These are phyloP conservation scores for Saccharomyces hybrid DNA, from an alignment of 1,139 yeast genomes.

Conservation along the genomic window DNA sequence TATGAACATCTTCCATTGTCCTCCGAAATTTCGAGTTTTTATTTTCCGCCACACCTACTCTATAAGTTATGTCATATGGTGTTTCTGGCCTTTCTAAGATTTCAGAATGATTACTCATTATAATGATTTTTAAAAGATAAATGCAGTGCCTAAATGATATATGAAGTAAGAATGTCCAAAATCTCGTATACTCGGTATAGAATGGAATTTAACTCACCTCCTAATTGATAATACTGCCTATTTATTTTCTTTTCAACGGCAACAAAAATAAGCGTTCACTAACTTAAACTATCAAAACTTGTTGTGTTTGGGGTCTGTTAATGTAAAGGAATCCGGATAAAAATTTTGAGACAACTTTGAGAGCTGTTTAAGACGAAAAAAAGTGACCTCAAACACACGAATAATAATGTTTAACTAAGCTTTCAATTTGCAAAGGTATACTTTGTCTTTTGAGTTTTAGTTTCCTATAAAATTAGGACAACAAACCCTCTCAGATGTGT, in stretches of 20 bases:
- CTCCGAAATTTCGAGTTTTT: slow-evolving; percentile 72
- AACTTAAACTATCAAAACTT: neutral
- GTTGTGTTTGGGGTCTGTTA: neutral
- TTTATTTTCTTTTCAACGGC: neutral
- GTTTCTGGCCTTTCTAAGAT: neutral
- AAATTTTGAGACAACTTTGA: neutral
- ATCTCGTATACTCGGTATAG: neutral
- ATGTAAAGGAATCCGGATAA: neutral
- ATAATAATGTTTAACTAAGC: neutral
- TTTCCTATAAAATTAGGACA: neutral
- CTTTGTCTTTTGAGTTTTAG: neutral
- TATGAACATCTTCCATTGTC: slow-evolving; percentile 96
- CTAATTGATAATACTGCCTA: neutral
- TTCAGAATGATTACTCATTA: neutral
- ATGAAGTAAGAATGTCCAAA: neutral
- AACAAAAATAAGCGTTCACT: neutral
- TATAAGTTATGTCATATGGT: slow-evolving; percentile 48
- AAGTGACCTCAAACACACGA: neutral
- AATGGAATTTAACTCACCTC: neutral
- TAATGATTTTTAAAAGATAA: neutral
- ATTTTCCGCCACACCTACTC: slow-evolving; percentile 87
- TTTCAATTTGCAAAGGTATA: neutral
- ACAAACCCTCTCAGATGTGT: neutral
- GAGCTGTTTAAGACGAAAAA: neutral
- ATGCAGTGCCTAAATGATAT: neutral